A percentile compares a stretch with the other conserved stretches of the same genome.
Evolutionary conservation across 192 early-diverging fungal genomes (phyloP).

Genomic region (Linnemannia schmuckeri): DNA sequence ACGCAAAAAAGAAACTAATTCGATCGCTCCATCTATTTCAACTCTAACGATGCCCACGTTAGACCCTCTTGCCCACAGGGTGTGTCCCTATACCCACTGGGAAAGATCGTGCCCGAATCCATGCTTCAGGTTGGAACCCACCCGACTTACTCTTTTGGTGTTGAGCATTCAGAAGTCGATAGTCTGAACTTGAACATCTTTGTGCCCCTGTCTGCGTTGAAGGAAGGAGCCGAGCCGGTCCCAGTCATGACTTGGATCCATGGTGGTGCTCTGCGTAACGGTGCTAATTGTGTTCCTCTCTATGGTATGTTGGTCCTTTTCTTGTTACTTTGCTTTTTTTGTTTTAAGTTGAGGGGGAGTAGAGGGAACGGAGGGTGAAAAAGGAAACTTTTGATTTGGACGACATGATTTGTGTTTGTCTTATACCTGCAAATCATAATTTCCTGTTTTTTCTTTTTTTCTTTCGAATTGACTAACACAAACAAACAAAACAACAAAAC

Average conservation of each 20-base stretch:
- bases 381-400: background rate
- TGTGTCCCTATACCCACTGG: constrained; percentile 2
- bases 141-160: constrained; percentile 15
- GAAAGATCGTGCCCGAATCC: background rate
- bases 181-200: constrained; percentile 43
- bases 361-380: background rate
- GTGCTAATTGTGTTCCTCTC: constrained; percentile 23
- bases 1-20: background rate
- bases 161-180: constrained; percentile 22
- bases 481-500: background rate
- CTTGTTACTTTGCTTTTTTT: background rate
- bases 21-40: background rate
- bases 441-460: too few species aligned
- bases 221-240: background rate
- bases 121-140: background rate
- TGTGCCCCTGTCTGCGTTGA: constrained; percentile 16
- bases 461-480: background rate
- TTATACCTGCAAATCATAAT: too few species aligned
- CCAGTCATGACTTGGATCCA: constrained; percentile 45
- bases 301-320: constrained; percentile 18
- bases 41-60: background rate
- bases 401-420: background rate
- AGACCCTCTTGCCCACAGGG: constrained; percentile 32
- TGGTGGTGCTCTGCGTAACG: constrained; percentile 27
- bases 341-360: background rate